Base-by-base conservation (phyloP, 2,329 filamentous ascomycete species). In the Trichophyton rubrum region DNA sequence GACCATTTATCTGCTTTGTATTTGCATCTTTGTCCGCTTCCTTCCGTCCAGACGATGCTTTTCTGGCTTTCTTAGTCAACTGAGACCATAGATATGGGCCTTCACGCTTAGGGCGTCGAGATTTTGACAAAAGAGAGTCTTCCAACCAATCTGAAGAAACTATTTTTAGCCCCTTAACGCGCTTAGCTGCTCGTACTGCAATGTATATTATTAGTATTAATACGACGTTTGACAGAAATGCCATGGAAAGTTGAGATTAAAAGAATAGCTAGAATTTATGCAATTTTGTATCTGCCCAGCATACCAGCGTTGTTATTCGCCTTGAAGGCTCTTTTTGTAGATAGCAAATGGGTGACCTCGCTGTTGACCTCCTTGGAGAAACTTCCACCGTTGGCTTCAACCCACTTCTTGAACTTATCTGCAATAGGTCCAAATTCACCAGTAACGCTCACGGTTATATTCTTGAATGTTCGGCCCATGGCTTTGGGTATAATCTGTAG, bases 281-380 rank as follows among this genome's bases (percentile, higher is more conserved):
- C 22, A 51, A 22, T 13, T 7, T 7, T 43, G 15, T 40, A 6
- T 7, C 47, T 17, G 53, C 15, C 8, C n/a, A 51, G 13, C 63
- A 57, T 71, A 75, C 78, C 71, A 66, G 73, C 70, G 56, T 78
- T 71, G 62, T 71, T 70, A 0, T 76, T 67, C 5, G 77, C 72
- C 63, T 80, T 79, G 71, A 83, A 90, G 15, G 85, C 81, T 38
- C 83, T 78, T 57, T 80, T 75, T 0, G 82, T 83, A 59, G 84
- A 82, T 22, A 96, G 78, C 0, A 96, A 74, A 72, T 95, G 90
- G 0, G 90, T 95, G 8, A 86, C 82, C 0, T 75, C 67, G 0
- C 77, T 69, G 27, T 77, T 77, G 17, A 89, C 72, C 0, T 77
- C 73, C 0, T 75, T 69, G 0, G 75, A 73, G 68, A 84, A 86